Evolutionary conservation across 352 stramenopile genomes (phyloP).

Genomic region (Plasmopara viticola): DNA sequence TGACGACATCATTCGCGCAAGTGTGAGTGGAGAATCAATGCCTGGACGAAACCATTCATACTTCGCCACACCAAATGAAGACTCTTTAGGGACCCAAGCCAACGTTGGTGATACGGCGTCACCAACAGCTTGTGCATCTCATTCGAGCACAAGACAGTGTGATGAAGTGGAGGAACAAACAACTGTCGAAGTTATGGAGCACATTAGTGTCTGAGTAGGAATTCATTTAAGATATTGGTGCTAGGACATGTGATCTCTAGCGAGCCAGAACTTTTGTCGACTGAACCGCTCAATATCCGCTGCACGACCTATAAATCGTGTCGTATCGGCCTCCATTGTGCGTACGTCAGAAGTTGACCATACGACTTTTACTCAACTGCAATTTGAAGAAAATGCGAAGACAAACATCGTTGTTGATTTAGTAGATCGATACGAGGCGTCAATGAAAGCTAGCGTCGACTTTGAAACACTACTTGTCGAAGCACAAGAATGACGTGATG

Average conservation of each 20-base stretch:
- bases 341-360: conserved; percentile 10
- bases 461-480: conserved; percentile 15
- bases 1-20: conserved; percentile 14
- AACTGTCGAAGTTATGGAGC: conserved; percentile 7
- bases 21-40: conserved; percentile 19
- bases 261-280: background rate
- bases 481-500: conserved; percentile 16
- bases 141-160: conserved; percentile 1
- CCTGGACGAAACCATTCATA: conserved; percentile 12
- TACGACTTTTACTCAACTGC: background rate
- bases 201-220: background rate
- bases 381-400: conserved; percentile 1
- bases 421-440: conserved; percentile 2
- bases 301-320: conserved; percentile 15
- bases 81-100: background rate
- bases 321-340: conserved; percentile 14
- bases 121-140: background rate
- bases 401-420: background rate
- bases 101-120: conserved; percentile 1
- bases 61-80: conserved; percentile 2
- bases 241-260: background rate
- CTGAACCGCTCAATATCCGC: background rate
- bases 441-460: conserved; percentile 1
- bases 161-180: conserved; percentile 8
- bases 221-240: too few relatives aligned